These are phyloP conservation scores for Cercospora citrullina DNA, from an alignment of 2,329 filamentous ascomycete species.

Conservation along the genomic window DNA sequence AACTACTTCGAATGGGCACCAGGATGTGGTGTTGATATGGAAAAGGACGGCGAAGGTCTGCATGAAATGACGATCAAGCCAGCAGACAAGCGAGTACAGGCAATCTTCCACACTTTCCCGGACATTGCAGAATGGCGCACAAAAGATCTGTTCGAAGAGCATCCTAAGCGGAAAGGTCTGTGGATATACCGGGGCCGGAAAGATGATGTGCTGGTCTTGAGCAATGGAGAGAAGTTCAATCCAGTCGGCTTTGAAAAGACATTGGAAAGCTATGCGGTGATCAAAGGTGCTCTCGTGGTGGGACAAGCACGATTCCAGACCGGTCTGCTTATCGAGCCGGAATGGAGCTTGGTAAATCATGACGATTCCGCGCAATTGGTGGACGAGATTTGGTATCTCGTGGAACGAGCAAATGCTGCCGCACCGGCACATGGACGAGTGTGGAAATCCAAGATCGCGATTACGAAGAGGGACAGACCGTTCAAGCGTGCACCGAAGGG, in stretches of 20 bases:
- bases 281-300: conserved; percentile 39
- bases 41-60: conserved; percentile 23
- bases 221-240: conserved; percentile 37
- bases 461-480: conserved; percentile 49
- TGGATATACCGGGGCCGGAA: conserved; percentile 34
- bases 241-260: conserved; percentile 27
- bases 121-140: conserved; percentile 38
- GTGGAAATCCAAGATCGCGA: conserved; percentile 46
- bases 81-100: conserved; percentile 22
- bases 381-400: conserved; percentile 23
- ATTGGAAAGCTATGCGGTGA: conserved; percentile 30
- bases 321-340: conserved; percentile 36
- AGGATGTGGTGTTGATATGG: conserved; percentile 21
- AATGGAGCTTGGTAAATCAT: conserved; percentile 23
- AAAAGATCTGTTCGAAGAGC: conserved; percentile 36
- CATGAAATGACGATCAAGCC: conserved; percentile 42
- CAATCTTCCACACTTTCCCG: conserved; percentile 38
- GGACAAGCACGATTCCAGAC: conserved; percentile 38
- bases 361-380: conserved; percentile 23
- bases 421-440: conserved; percentile 44
- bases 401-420: conserved; percentile 22
- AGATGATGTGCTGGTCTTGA: conserved; percentile 35
- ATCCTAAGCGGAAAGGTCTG: conserved; percentile 31
- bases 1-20: conserved; percentile 30
- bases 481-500: conserved; percentile 39